Conservation (phyloP, 805 yeast genomes). For the Yamadazyma philogaea region DNA sequence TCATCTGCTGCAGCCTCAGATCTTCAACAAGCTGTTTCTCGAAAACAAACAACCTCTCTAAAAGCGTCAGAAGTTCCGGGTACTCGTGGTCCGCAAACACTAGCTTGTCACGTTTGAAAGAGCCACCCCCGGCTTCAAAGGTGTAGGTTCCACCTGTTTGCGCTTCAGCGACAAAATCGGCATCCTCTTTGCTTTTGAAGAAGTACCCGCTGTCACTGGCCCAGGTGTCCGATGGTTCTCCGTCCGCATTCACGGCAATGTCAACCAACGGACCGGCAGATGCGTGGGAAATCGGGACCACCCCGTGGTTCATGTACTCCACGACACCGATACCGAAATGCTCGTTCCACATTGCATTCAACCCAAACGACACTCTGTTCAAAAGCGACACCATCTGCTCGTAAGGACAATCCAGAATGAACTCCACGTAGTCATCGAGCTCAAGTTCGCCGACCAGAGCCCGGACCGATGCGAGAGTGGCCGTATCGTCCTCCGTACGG, state of each 20-base stretch:
- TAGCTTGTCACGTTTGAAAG: neutral
- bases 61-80: slow-evolving; percentile 49
- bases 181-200: slow-evolving; percentile 68
- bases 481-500: slow-evolving; percentile 63
- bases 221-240: slow-evolving; percentile 16
- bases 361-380: slow-evolving; percentile 61
- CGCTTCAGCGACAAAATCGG: slow-evolving; percentile 48
- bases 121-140: neutral
- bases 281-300: slow-evolving; percentile 87
- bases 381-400: slow-evolving; percentile 55
- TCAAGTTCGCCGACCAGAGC: slow-evolving; percentile 31
- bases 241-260: slow-evolving; percentile 51
- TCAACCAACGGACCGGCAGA: slow-evolving; percentile 94
- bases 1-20: slow-evolving; percentile 36
- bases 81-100: slow-evolving; percentile 20
- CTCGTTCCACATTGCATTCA: slow-evolving; percentile 99
- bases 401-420: slow-evolving; percentile 74
- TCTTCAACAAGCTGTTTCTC: slow-evolving; percentile 16
- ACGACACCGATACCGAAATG: slow-evolving; percentile 98
- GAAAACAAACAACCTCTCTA: slow-evolving; percentile 40
- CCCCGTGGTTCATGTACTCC: slow-evolving; percentile 83
- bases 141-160: neutral
- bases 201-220: slow-evolving; percentile 69
- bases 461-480: slow-evolving; percentile 51
- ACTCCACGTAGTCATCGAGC: slow-evolving; percentile 40